A percentile compares a stretch with the other conserved stretches of the same genome.
phyloP scores from a whole-genome alignment of 2,329 filamentous ascomycete genomes.

The Plectosphaerella sp. region DNA sequence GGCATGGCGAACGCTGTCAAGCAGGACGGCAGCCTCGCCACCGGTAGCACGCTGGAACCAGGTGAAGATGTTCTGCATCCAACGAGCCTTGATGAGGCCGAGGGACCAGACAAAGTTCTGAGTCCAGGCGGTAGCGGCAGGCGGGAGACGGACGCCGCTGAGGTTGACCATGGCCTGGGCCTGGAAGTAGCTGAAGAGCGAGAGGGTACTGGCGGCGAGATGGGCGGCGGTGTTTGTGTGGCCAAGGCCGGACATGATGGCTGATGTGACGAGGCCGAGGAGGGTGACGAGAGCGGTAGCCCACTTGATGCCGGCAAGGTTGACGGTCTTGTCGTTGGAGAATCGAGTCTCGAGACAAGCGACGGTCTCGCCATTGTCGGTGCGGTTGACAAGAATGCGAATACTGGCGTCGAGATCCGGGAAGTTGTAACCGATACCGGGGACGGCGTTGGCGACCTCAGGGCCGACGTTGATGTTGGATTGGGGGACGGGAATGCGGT shows the following conservation, averaged over 20 bases:
- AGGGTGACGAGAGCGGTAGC: conserved; percentile 83
- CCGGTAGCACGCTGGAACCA: conserved; percentile 96
- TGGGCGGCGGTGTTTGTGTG: conserved; percentile 94
- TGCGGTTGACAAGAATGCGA: conserved; percentile 74
- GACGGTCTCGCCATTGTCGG: conserved; percentile 55
- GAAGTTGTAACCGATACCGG: conserved; percentile 81
- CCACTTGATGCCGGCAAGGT: conserved; percentile 87
- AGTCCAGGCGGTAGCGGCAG: conserved; percentile 88
- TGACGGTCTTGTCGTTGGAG: conserved; percentile 89
- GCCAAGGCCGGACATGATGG: conserved; percentile 82
- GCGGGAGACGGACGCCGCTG: conserved; percentile 74
- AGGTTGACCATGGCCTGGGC: conserved; percentile 88
- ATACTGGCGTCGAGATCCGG: conserved; percentile 88
- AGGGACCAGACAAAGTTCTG: conserved; percentile 99
- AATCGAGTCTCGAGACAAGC: conserved; percentile 85
- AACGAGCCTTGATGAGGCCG: conserved; percentile 86
- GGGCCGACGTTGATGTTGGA: conserved; percentile 61
- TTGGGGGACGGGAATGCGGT: conserved; percentile 66
- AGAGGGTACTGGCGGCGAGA: conserved; percentile 87
- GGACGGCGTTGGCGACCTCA: conserved; percentile 61
- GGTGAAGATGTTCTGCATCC: conserved; percentile 82
- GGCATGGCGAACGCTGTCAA: conserved; percentile 67
- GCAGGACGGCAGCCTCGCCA: conserved; percentile 73
- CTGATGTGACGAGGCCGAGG: conserved; percentile 77
- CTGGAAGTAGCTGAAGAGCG: conserved; percentile 94